A percentile compares a stretch with the other conserved stretches of the same genome.
These are phyloP conservation scores for Fusarium paranaense DNA, from an alignment of 2,329 filamentous ascomycete species.

Conservation along the genomic window DNA sequence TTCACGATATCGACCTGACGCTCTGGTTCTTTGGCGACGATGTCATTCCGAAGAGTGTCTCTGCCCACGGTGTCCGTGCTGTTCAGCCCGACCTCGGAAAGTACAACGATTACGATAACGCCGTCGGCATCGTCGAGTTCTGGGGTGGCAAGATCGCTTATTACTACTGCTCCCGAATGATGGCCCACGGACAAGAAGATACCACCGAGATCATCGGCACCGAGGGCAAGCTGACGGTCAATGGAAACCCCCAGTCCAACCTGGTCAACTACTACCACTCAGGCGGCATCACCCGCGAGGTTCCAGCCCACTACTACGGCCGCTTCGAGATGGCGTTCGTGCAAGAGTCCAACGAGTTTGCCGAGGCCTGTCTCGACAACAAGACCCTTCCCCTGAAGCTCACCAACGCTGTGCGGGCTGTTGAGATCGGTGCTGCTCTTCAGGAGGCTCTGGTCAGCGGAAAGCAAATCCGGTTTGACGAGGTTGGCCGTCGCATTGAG, in stretches of 20 bases:
- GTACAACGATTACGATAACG: conserved; percentile 48
- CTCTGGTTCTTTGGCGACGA: conserved; percentile 50
- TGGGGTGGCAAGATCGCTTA: conserved; percentile 72
- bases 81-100: conserved; percentile 45
- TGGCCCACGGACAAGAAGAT: conserved; percentile 76
- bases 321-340: conserved; percentile 27
- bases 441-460: conserved; percentile 24
- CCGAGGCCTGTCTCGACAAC: conserved; percentile 14
- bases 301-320: conserved; percentile 21
- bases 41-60: conserved; percentile 43
- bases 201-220: conserved; percentile 76
- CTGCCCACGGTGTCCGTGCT: conserved; percentile 45
- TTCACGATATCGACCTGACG: conserved; percentile 69
- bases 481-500: conserved; percentile 26
- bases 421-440: conserved; percentile 20
- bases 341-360: conserved; percentile 21
- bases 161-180: conserved; percentile 74
- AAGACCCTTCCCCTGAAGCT: conserved; percentile 46
- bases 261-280: conserved; percentile 21
- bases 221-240: conserved; percentile 71
- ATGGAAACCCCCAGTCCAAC: conserved; percentile 47
- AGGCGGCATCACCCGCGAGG: conserved; percentile 12
- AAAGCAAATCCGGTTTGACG: conserved; percentile 25
- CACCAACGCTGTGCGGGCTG: conserved; percentile 13
- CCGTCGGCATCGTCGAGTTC: conserved; percentile 72